A percentile compares a stretch with the other conserved stretches of the same genome.
These are phyloP conservation scores for Hypoxylon sp. DNA, from an alignment of 2,329 filamentous ascomycete genomes.

Conservation along the genomic window DNA sequence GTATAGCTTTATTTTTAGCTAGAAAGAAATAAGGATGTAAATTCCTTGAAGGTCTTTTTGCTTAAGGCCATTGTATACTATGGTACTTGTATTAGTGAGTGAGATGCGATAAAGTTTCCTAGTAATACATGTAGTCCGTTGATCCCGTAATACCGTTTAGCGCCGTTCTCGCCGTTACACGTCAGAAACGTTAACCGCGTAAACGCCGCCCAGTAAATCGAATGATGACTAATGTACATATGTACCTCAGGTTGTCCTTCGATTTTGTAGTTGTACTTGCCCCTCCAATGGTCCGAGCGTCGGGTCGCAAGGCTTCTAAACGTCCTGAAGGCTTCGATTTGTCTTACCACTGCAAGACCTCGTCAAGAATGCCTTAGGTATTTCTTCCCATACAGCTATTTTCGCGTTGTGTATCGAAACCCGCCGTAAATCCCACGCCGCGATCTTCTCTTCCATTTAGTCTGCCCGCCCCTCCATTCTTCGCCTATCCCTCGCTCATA, in stretches of 20 bases:
- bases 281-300: not conserved
- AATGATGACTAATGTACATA: too few relatives aligned
- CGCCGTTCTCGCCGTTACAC: too few relatives aligned
- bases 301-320: conserved; percentile 10
- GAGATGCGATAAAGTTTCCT: not conserved
- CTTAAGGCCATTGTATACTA: not conserved
- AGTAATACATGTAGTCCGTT: not conserved
- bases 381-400: not conserved
- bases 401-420: not conserved
- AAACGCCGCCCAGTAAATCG: too few relatives aligned
- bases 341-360: conserved; percentile 20
- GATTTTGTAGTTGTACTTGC: too few relatives aligned
- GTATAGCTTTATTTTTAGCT: conserved; percentile 36
- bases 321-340: conserved; percentile 5
- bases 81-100: not conserved
- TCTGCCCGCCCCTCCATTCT: not conserved
- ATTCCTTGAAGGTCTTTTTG: conserved; percentile 2
- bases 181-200: too few relatives aligned
- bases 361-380: not conserved
- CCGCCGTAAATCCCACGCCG: not conserved
- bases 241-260: too few relatives aligned
- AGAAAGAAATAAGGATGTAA: conserved; percentile 34
- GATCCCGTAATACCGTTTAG: not conserved
- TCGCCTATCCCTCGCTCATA: not conserved
- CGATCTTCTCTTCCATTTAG: not conserved